Percentiles rank a stretch among this genome's conserved stretches.
Conservation (phyloP, 2,329 filamentous ascomycete species). For the Tolypocladium tundrense region DNA sequence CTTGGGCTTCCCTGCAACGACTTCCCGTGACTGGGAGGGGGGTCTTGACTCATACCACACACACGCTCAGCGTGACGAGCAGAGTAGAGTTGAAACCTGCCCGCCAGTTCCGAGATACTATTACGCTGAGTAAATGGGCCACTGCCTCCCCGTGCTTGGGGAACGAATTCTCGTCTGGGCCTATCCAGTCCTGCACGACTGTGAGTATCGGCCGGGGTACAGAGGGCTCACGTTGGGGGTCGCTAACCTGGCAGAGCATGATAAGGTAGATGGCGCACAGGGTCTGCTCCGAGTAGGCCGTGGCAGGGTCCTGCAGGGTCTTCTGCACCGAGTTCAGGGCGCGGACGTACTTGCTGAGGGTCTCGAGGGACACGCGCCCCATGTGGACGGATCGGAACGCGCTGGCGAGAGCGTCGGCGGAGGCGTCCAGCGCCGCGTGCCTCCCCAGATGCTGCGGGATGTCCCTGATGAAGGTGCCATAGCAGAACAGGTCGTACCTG, state of each 20-base stretch:
- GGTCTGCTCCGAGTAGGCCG: constrained; percentile 18
- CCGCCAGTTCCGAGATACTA: constrained; percentile 11
- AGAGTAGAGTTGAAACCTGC: constrained; percentile 18
- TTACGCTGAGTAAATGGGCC: constrained; percentile 18
- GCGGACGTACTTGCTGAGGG: constrained; percentile 18
- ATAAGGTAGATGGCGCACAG: constrained; percentile 26
- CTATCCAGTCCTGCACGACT: constrained; percentile 18
- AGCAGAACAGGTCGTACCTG: constrained; percentile 35
- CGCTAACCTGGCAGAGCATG: constrained; percentile 23
- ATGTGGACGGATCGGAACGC: constrained; percentile 13
- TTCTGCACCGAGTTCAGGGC: constrained; percentile 17
- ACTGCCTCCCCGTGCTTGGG: constrained; percentile 22
- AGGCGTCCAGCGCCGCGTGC: constrained; percentile 33
- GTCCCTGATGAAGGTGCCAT: constrained; percentile 33
- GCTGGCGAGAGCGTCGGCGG: constrained; percentile 18
- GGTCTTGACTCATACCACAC: constrained; percentile 15
- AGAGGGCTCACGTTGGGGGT: too few species aligned
- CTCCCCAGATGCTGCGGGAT: constrained; percentile 33
- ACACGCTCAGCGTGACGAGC: constrained; percentile 17
- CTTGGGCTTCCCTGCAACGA: not conserved
- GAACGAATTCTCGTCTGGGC: constrained; percentile 11
- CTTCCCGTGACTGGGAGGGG: not conserved
- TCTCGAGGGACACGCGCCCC: constrained; percentile 9
- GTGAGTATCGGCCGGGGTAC: not conserved
- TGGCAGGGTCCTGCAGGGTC: constrained; percentile 15